phyloP scores from a whole-genome alignment of 495 filamentous ascomycete genomes.

The Glutinoglossum americanum region DNA sequence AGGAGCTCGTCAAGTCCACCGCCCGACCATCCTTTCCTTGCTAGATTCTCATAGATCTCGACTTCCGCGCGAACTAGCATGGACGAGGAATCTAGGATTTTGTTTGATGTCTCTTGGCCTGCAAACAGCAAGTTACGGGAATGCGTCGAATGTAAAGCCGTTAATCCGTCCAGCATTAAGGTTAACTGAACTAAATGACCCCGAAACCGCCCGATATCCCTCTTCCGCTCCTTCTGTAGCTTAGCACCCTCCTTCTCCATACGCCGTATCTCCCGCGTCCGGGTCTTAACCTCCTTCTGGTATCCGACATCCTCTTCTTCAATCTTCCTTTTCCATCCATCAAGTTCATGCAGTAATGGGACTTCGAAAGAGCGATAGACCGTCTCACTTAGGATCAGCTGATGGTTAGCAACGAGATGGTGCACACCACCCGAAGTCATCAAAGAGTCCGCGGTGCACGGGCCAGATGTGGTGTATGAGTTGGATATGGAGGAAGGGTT shows the following conservation, averaged over 20 bases:
- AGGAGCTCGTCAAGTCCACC: slow-evolving; percentile 39
- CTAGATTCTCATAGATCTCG: slow-evolving; percentile 42
- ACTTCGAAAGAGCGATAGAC: slow-evolving; percentile 45
- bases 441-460: slow-evolving; percentile 36
- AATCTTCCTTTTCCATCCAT: slow-evolving; percentile 33
- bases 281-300: slow-evolving; percentile 24
- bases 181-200: slow-evolving; percentile 35
- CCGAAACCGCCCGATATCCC: slow-evolving; percentile 30
- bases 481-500: slow-evolving; percentile 18
- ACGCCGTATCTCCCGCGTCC: slow-evolving; percentile 31
- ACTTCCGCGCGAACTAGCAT: slow-evolving; percentile 39
- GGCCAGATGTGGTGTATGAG: slow-evolving; percentile 27
- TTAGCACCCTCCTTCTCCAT: slow-evolving; percentile 38
- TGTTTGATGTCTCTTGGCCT: slow-evolving; percentile 32
- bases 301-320: slow-evolving; percentile 38
- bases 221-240: slow-evolving; percentile 29
- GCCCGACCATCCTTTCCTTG: slow-evolving; percentile 40
- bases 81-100: slow-evolving; percentile 37
- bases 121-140: slow-evolving; percentile 30
- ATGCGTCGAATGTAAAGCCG: slow-evolving; percentile 32
- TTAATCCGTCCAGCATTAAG: slow-evolving; percentile 36
- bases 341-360: slow-evolving; percentile 39
- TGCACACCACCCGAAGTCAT: slow-evolving; percentile 38
- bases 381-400: slow-evolving; percentile 38
- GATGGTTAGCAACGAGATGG: slow-evolving; percentile 41